Evolutionary conservation across 2,329 filamentous ascomycete genomes (phyloP).

Genomic region (Hypoxylon sp.): DNA sequence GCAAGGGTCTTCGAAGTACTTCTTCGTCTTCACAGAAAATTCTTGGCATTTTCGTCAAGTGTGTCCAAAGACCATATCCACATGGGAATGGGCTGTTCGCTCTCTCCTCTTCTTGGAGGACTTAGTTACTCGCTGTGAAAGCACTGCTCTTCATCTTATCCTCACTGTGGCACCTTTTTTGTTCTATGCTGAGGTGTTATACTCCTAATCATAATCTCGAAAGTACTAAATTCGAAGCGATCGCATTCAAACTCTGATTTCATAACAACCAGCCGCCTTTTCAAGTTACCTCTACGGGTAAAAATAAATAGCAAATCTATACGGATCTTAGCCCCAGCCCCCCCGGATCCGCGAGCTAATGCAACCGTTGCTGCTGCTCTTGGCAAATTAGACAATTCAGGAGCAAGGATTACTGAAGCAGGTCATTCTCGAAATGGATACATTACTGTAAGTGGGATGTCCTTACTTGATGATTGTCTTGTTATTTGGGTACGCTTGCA

Average conservation of each 20-base stretch:
- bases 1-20: conserved; percentile 8
- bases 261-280: conserved; percentile 5
- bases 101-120: conserved; percentile 10
- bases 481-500: conserved; percentile 26
- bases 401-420: conserved; percentile 17
- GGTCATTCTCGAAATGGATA: conserved; percentile 66
- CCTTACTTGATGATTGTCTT: conserved; percentile 37
- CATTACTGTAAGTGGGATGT: conserved; percentile 68
- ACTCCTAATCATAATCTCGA: conserved; percentile 12
- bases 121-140: neutral
- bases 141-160: neutral
- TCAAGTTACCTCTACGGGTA: neutral
- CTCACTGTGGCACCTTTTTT: conserved; percentile 9
- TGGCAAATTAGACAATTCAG: conserved; percentile 14
- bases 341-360: conserved; percentile 8
- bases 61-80: neutral
- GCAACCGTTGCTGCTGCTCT: conserved; percentile 9
- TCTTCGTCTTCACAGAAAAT: conserved; percentile 27
- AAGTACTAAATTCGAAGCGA: neutral
- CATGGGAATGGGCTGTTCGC: neutral
- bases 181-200: conserved; percentile 19
- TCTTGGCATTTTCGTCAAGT: conserved; percentile 21
- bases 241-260: neutral
- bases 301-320: neutral
- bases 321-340: neutral